phyloP scores from a whole-genome alignment of 176 grass and related monocot genomes.

The Zea luxurians region DNA sequence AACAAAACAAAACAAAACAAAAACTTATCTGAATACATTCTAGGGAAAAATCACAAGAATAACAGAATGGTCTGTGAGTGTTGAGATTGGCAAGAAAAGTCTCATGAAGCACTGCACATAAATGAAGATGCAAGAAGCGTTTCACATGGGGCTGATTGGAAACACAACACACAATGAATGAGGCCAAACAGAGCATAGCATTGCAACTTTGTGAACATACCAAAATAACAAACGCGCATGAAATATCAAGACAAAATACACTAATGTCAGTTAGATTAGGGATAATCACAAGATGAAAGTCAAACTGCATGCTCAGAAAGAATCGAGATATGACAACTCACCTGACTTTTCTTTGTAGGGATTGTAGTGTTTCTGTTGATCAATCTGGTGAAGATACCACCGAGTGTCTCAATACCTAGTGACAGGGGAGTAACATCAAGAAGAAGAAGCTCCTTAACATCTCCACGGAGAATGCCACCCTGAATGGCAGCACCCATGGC shows the following conservation, averaged over 20 bases:
- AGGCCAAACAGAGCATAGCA: neutral
- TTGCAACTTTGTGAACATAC: neutral
- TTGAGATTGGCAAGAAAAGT: neutral
- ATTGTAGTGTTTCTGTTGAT: slow-evolving; percentile 86
- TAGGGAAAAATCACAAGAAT: neutral
- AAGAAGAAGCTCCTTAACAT: slow-evolving; percentile 83
- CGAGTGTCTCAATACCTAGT: slow-evolving; percentile 76
- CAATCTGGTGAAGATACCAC: slow-evolving; percentile 75
- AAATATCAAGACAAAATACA: neutral
- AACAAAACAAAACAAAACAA: no score
- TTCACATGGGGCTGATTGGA: neutral
- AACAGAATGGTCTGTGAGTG: neutral
- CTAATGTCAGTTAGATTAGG: neutral
- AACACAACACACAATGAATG: neutral
- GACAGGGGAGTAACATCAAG: slow-evolving; percentile 76
- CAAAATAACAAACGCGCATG: neutral
- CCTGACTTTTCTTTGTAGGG: slow-evolving; percentile 75
- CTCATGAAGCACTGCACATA: neutral
- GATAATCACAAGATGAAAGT: neutral
- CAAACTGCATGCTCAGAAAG: neutral
- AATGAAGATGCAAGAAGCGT: neutral
- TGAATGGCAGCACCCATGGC: slow-evolving; percentile 76
- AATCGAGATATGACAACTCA: neutral
- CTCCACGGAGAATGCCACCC: slow-evolving; percentile 76
- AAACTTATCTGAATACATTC: neutral